Evolutionary conservation across 225 moss, liverwort and hornwort species (phyloP).

Genomic region (Ulota crispa): DNA sequence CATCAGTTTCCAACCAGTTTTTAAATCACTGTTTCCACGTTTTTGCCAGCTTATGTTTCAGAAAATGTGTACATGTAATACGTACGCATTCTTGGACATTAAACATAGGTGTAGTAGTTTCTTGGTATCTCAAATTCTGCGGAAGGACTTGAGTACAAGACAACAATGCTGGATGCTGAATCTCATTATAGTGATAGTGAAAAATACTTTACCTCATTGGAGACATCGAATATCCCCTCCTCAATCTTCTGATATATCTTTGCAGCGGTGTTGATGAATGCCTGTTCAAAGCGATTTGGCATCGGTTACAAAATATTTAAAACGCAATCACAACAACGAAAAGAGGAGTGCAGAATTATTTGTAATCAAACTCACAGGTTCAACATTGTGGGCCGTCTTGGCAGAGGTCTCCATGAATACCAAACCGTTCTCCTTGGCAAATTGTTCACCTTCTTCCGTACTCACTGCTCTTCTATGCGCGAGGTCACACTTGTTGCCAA

Average conservation of each 20-base stretch:
- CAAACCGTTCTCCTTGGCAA: conserved; percentile 92
- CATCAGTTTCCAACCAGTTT: background rate
- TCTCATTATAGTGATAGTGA: too few relatives aligned
- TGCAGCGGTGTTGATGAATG: too few relatives aligned
- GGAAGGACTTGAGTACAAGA: background rate
- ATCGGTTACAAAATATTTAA: too few relatives aligned
- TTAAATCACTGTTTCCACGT: background rate
- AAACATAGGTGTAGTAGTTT: background rate
- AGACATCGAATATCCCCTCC: too few relatives aligned
- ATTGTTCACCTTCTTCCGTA: conserved; percentile 97
- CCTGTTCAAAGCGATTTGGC: too few relatives aligned
- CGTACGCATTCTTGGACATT: background rate
- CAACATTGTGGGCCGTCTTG: conserved; percentile 91
- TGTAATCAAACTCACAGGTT: conserved; percentile 3
- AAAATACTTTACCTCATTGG: too few relatives aligned
- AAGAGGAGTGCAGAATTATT: too few relatives aligned
- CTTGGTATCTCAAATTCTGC: conserved; percentile 1
- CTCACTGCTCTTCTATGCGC: conserved; percentile 93
- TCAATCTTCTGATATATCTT: too few relatives aligned
- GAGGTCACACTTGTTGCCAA: conserved; percentile 95
- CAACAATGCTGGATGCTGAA: too few relatives aligned
- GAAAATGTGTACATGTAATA: background rate
- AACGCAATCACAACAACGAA: too few relatives aligned
- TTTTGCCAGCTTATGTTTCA: background rate
- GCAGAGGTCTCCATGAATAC: conserved; percentile 99